A percentile compares a stretch with the other conserved stretches of the same genome.
Evolutionary conservation across 2,329 filamentous ascomycete species (phyloP).

Genomic region (Ceratocystis destructans): DNA sequence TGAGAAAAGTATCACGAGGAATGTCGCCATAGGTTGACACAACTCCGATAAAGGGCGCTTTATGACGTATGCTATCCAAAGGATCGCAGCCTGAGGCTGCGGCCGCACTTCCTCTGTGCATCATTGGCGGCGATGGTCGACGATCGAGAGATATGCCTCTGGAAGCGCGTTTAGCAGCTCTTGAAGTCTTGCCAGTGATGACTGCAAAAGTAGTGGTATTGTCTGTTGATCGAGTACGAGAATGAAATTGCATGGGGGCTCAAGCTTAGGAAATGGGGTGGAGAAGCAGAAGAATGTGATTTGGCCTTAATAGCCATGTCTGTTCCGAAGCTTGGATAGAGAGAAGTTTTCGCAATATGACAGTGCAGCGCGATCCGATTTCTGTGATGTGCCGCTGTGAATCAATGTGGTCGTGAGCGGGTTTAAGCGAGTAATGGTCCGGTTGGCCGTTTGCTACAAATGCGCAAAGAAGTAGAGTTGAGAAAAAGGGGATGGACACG

Average conservation of each 20-base stretch:
- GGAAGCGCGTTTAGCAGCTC: conserved; percentile 13
- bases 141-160: conserved; percentile 10
- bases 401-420: background rate
- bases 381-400: background rate
- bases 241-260: conserved; percentile 15
- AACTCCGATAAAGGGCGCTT: conserved; percentile 16
- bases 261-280: background rate
- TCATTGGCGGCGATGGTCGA: conserved; percentile 9
- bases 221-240: conserved; percentile 14
- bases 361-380: background rate
- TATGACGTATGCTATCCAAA: conserved; percentile 14
- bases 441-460: background rate
- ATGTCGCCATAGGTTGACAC: conserved; percentile 17
- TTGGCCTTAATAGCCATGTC: conserved; percentile 14
- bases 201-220: conserved; percentile 8
- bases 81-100: background rate
- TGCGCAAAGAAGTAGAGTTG: background rate
- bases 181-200: conserved; percentile 5
- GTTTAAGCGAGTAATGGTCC: background rate
- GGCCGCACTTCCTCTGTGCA: background rate
- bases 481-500: background rate
- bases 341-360: conserved; percentile 6
- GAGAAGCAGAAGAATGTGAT: conserved; percentile 1
- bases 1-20: conserved; percentile 13
- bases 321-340: conserved; percentile 3